A percentile compares a stretch with the other conserved stretches of the same genome.
These are phyloP conservation scores for Stenocarpella maydis DNA, from an alignment of 2,329 filamentous ascomycete genomes.

Conservation along the genomic window DNA sequence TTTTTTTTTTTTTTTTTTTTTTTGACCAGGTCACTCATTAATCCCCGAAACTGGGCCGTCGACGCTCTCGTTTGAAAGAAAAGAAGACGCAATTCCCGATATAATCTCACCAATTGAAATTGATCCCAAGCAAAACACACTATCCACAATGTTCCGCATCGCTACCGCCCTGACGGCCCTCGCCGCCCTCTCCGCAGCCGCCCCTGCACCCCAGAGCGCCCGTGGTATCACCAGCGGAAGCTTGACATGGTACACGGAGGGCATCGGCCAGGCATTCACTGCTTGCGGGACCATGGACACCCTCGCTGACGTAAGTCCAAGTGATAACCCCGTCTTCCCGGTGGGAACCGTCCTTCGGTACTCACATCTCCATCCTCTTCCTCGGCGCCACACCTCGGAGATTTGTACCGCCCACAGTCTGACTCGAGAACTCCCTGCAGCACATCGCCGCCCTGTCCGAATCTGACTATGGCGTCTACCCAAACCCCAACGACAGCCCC, in stretches of 20 bases:
- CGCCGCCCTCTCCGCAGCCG: slow-evolving; percentile 20
- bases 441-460: slow-evolving; percentile 41
- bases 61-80: slow-evolving; percentile 4
- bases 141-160: slow-evolving; percentile 17
- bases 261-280: slow-evolving; percentile 16
- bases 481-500: slow-evolving; percentile 38
- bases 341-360: too few relatives aligned
- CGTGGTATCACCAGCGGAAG: slow-evolving; percentile 13
- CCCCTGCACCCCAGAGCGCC: slow-evolving; percentile 6
- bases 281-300: slow-evolving; percentile 21
- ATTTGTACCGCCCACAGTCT: not conserved
- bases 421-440: not conserved
- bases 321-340: not conserved
- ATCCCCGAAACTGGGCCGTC: slow-evolving; percentile 11
- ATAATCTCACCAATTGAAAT: too few relatives aligned
- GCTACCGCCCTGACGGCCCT: slow-evolving; percentile 25
- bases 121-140: not conserved
- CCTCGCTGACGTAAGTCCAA: slow-evolving; percentile 18
- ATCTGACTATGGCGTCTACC: slow-evolving; percentile 36
- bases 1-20: slow-evolving; percentile 27
- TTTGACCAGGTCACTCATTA: slow-evolving; percentile 27
- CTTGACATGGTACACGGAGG: slow-evolving; percentile 33
- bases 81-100: not conserved
- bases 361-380: not conserved
- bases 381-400: not conserved